Conservation (phyloP, 352 stramenopile genomes). For the Halophytophthora polymorphica region DNA sequence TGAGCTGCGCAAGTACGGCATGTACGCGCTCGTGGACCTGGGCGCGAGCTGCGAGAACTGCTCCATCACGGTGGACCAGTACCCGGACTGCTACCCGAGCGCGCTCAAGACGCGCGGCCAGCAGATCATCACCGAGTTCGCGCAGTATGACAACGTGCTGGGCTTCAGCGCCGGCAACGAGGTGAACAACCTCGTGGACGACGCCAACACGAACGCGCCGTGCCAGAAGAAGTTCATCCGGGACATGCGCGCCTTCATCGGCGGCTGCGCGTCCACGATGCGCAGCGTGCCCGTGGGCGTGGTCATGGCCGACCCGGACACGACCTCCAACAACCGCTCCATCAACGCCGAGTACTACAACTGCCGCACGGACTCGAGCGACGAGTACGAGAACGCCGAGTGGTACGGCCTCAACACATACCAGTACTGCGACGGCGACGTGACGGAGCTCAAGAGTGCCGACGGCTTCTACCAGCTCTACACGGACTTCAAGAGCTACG, state of each 20-base stretch:
- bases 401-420: conserved; percentile 90
- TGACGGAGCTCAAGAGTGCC: conserved; percentile 31
- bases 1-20: conserved; percentile 59
- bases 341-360: conserved; percentile 84
- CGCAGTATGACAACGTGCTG: conserved; percentile 84
- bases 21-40: conserved; percentile 74
- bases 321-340: conserved; percentile 44
- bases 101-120: conserved; percentile 66
- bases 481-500: conserved; percentile 45
- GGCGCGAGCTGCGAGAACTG: conserved; percentile 58
- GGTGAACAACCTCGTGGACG: conserved; percentile 59
- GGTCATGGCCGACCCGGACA: conserved; percentile 60
- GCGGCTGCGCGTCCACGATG: conserved; percentile 40
- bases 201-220: conserved; percentile 53
- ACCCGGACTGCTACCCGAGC: conserved; percentile 54
- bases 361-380: conserved; percentile 63
- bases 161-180: conserved; percentile 85
- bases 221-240: conserved; percentile 89
- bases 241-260: conserved; percentile 78
- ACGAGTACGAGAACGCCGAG: conserved; percentile 74
- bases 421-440: conserved; percentile 58
- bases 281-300: conserved; percentile 74
- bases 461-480: conserved; percentile 49
- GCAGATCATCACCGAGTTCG: conserved; percentile 76
- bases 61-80: conserved; percentile 46